Percentiles rank a stretch among this genome's conserved stretches.
Evolutionary conservation across 352 stramenopile genomes (phyloP).

Genomic region (Phytophthora colocasiae): DNA sequence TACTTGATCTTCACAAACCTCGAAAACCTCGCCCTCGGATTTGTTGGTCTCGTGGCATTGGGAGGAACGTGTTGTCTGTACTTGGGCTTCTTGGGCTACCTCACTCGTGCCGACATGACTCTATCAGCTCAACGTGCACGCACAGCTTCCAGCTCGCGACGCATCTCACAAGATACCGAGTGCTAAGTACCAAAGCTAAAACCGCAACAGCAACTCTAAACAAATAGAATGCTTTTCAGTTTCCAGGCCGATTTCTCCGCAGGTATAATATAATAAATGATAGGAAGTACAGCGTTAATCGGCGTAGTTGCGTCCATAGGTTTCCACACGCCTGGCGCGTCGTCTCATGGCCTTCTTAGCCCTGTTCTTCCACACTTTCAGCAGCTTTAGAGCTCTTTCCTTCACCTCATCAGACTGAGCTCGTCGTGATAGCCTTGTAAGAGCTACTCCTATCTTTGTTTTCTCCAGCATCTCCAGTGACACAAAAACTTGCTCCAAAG

Average conservation of each 20-base stretch:
- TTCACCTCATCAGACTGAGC: slow-evolving; percentile 48
- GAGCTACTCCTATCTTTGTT: slow-evolving; percentile 53
- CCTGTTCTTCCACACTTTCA: slow-evolving; percentile 69
- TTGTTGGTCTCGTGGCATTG: slow-evolving; percentile 40
- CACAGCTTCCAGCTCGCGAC: slow-evolving; percentile 27
- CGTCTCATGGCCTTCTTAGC: slow-evolving; percentile 76
- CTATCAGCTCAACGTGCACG: slow-evolving; percentile 22
- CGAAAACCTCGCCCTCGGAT: slow-evolving; percentile 51
- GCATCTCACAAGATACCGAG: slow-evolving; percentile 24
- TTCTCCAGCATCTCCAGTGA: slow-evolving; percentile 88
- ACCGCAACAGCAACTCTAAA: slow-evolving; percentile 5
- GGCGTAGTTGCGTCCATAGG: slow-evolving; percentile 72
- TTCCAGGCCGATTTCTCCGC: background rate
- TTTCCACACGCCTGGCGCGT: slow-evolving; percentile 62
- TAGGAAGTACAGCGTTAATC: slow-evolving; percentile 46
- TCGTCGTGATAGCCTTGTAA: slow-evolving; percentile 44
- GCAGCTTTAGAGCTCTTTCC: slow-evolving; percentile 43
- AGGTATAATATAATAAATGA: slow-evolving; percentile 2
- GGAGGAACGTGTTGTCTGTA: slow-evolving; percentile 52
- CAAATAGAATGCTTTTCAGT: slow-evolving; percentile 15
- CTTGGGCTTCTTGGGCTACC: slow-evolving; percentile 78
- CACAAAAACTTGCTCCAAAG: slow-evolving; percentile 72
- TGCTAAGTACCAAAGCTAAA: slow-evolving; percentile 1
- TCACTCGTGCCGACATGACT: slow-evolving; percentile 58
- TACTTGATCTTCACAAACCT: slow-evolving; percentile 81